Evolutionary conservation across 2,329 filamentous ascomycete species (phyloP).

Genomic region (Aspergillus flavus): DNA sequence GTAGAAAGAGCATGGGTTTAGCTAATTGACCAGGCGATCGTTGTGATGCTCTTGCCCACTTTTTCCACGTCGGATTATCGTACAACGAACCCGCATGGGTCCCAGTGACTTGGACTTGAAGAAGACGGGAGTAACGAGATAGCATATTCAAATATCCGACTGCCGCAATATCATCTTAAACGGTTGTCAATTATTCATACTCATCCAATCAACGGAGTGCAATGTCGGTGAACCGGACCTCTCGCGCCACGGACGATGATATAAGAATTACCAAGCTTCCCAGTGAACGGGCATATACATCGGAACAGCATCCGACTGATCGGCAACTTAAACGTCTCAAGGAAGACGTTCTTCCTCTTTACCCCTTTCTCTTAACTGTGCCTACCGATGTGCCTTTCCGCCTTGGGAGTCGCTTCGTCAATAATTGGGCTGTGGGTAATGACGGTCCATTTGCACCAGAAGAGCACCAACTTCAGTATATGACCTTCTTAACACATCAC

Average conservation of each 20-base stretch:
- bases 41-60: not conserved
- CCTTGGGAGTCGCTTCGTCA: conserved; percentile 44
- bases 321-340: conserved; percentile 42
- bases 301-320: conserved; percentile 36
- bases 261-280: conserved; percentile 27
- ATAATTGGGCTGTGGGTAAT: conserved; percentile 51
- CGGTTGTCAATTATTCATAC: conserved; percentile 10
- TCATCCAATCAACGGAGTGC: conserved; percentile 30
- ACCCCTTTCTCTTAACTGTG: conserved; percentile 51
- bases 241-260: conserved; percentile 31
- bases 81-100: not conserved
- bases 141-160: not conserved
- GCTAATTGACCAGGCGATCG: not conserved
- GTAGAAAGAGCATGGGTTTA: not conserved
- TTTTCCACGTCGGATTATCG: not conserved
- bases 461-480: conserved; percentile 64
- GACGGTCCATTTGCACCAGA: conserved; percentile 56
- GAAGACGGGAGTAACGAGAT: not conserved
- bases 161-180: not conserved
- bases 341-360: conserved; percentile 45
- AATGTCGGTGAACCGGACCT: conserved; percentile 43
- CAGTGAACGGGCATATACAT: conserved; percentile 22
- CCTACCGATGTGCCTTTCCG: conserved; percentile 51
- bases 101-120: not conserved
- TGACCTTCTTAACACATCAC: conserved; percentile 63